Base-by-base conservation (phyloP, 1,139 yeast genomes). In the Martiniozyma asiatica region DNA sequence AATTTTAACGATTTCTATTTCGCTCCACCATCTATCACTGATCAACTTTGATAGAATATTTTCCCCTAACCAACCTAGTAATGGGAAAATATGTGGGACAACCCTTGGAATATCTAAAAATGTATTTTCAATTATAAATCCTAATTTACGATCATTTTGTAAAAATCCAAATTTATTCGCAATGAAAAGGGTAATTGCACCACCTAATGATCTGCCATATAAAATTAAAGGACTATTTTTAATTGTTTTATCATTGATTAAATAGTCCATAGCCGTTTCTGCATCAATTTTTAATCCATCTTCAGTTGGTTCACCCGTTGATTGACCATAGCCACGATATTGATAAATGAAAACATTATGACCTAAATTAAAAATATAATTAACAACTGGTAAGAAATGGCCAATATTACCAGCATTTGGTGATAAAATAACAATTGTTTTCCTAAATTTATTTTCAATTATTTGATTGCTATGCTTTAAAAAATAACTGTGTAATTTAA, bases 371-470 rank as follows among this genome's bases (percentile, higher is more conserved):
- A 72, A 81, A 41, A 89, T 74, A 11, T 78, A 57, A 32, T 76
- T 65, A 1, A 81, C 94, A 6, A 85, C 68, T 1, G 97, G 96
- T 32, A 89, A 60, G 14, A 85, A 77, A 50, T 84, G 89, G 22
- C 98, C 98, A 35, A 89, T 89, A 52, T 92, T 89, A 4, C 98
- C 98, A 3, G 97, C 98, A 55, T 89, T 89, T 4, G 98, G 98
- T 25, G 85, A 77, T 34, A 85, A 63, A 20, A 89, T 65, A 27
- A 92, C 50, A 7, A 89, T 65, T 0, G 98, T 87, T 39, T 78
- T 77, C 42, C 70, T 65, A 20, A 62, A 51, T 36, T 76, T 73
- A 10, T 47, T 47, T 42, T 73, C 71, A n/a, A n/a, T n/a, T n/a
- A n/a, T n/a, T n/a, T n/a, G n/a, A n/a, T n/a, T n/a, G n/a, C n/a